Evolutionary conservation across 2,329 filamentous ascomycete genomes (phyloP), one percentile per base, ranked within the genome.

Genomic region (Diaporthe citrichinensis): DNA sequence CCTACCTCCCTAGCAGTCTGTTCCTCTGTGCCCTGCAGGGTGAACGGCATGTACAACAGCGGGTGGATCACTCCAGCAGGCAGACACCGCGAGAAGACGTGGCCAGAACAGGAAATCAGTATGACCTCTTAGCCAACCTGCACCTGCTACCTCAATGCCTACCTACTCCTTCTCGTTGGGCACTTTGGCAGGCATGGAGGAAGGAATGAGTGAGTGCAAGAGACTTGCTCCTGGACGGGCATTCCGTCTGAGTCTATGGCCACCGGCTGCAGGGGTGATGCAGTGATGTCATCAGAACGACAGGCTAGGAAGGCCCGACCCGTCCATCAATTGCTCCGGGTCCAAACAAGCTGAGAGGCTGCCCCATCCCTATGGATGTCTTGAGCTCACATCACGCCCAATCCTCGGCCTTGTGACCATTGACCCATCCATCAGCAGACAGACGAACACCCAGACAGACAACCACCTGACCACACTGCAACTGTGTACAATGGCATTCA

Each of bases 401-500:
- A 20, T 51, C 23, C 15, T 23, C 36, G 65, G 65, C 46, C 28
- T 12, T 14, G 31, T 68, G 46, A 53, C 46, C 34, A 17, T 25
- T 39, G 17, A 39, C 23, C 46, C 65, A 28, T 20, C 46, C 46
- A 51, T 39, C 65, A 53, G n/a, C 17, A 65, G n/a, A 73, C 36
- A 36, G 6, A 53, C 49, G 17, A 7, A 14, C 69, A 49, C 36
- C 46, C 10, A 39, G 3, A 36, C 15, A 44, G 5, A 39, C 67
- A 46, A 4, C 20, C 71, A 53, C 31, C 46, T 67, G 61, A 67
- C 61, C 61, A 39, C 14, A 68, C 20, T 34, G 41, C 20, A 46
- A 7, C 41, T 34, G 61, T n/a, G 17, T 25, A 74, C 34, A 44
- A 78, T 78, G 75, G 61, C 75, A 25, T 75, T 78, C 62, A 72